Evolutionary conservation across 352 stramenopile genomes (phyloP), one percentile per base, ranked within the genome.

Genomic region (Phytophthora tentaculata): DNA sequence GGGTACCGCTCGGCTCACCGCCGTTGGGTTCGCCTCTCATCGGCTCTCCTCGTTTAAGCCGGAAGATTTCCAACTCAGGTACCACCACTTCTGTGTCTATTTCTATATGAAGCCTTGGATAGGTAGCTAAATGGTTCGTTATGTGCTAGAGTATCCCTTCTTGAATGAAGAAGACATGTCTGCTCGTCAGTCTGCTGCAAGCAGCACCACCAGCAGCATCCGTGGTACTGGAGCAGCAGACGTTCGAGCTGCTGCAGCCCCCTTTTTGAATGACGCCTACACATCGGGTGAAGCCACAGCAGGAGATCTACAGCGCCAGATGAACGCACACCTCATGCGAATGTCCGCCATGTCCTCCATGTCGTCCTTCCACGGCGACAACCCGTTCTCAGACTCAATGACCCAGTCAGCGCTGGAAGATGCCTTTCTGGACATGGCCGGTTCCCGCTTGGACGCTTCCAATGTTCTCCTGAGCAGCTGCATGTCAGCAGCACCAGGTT

Each of bases 361-460:
- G 64, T 88, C 82, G 17, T 89, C 79, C 0, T 85, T 89, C 56
- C 80, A 84, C 29, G 79, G 73, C 6, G 78, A 89, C 29, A 83
- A 84, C 24, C 79, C 80, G 7, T 92, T 94, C 56, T 71, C 72
- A 16, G 80, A 67, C 17, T 96, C 86, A 6, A 58, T 96, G 17
- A 96, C 85, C 1, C 88, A 94, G 56, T 96, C 88, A 5, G 86
- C 86, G 13, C 72, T 96, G 22, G 88, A 92, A 74, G 88, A 96
- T 10, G 88, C 88, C 10, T 94, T 96, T 50, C 67, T 96, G 22
- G 88, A 96, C 50, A 91, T 96, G 83, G 86, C 88, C 2, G 86
- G 86, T 17, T 95, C 86, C 0, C 81, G 83, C 3, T 68, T 95
- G 35, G 86, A 95, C 39, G 71, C 83, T 37, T 92, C 86, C 16